phyloP scores from a whole-genome alignment of 495 filamentous ascomycete species.

The Xylaria nigripes region DNA sequence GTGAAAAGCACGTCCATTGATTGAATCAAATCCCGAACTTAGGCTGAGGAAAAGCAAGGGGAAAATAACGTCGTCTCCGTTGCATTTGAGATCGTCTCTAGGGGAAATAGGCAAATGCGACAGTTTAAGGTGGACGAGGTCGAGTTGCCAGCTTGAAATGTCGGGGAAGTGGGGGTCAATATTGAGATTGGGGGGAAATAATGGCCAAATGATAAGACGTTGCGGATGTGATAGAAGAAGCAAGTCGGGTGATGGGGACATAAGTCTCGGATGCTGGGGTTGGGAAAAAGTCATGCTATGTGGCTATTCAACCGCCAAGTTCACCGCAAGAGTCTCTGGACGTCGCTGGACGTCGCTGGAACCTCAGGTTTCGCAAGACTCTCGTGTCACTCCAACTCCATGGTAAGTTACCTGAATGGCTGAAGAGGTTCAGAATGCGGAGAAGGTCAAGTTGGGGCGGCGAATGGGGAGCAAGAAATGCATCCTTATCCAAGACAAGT shows the following conservation, averaged over 20 bases:
- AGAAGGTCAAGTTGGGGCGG: slow-evolving; percentile 8
- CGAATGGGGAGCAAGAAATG: no score
- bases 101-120: not conserved
- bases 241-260: no score
- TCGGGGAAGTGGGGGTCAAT: slow-evolving; percentile 1
- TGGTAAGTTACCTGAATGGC: slow-evolving; percentile 18
- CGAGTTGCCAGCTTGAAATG: slow-evolving; percentile 3
- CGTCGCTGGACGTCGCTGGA: no score
- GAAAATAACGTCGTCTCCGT: no score
- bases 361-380: slow-evolving; percentile 12
- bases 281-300: no score
- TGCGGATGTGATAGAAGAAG: no score
- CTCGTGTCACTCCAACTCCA: slow-evolving; percentile 11
- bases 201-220: no score
- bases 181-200: not conserved
- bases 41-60: no score
- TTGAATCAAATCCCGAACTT: no score
- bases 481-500: slow-evolving; percentile 13
- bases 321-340: slow-evolving; percentile 27
- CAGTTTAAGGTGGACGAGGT: slow-evolving; percentile 3
- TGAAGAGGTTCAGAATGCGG: slow-evolving; percentile 12
- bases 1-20: no score
- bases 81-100: not conserved
- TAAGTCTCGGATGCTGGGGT: not conserved
- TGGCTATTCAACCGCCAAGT: slow-evolving; percentile 22